These are phyloP conservation scores for Rubroboletus pulcherrimus DNA, from an alignment of 768 basidiomycete species.

Conservation along the genomic window DNA sequence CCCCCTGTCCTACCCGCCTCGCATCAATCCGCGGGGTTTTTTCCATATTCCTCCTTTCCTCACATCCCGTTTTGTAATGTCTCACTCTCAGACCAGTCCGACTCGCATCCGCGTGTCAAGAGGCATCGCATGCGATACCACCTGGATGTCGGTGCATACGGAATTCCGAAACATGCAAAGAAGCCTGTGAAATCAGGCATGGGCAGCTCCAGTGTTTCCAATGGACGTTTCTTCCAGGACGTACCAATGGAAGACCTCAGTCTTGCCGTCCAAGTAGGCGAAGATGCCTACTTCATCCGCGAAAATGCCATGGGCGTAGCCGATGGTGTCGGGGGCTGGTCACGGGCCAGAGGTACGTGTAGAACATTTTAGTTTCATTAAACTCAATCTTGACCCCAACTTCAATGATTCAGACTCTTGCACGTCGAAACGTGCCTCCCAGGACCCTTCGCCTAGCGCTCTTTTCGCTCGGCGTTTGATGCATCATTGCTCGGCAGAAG, in stretches of 20 bases:
- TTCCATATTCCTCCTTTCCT: constrained; percentile 36
- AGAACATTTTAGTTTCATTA: constrained; percentile 9
- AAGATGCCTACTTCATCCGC: constrained; percentile 84
- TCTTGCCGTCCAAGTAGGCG: constrained; percentile 78
- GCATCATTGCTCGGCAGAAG: constrained; percentile 75
- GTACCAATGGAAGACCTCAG: constrained; percentile 32
- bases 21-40: constrained; percentile 32
- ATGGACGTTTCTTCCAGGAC: constrained; percentile 30
- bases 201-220: constrained; percentile 9
- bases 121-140: constrained; percentile 38
- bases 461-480: constrained; percentile 78
- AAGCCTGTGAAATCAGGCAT: constrained; percentile 30
- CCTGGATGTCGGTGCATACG: constrained; percentile 79
- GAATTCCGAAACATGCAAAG: constrained; percentile 63
- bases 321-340: constrained; percentile 95
- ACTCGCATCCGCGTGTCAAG: constrained; percentile 30
- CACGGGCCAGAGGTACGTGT: constrained; percentile 40
- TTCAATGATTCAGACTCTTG: constrained; percentile 12
- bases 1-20: constrained; percentile 27
- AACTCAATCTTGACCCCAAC: constrained; percentile 9
- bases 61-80: constrained; percentile 28
- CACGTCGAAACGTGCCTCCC: constrained; percentile 32
- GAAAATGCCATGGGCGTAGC: constrained; percentile 91
- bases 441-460: constrained; percentile 43
- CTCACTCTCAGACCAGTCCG: constrained; percentile 24